A percentile compares a stretch with the other conserved stretches of the same genome.
Evolutionary conservation across 345 rosid genomes (phyloP).

Genomic region (Acer saccharum): DNA sequence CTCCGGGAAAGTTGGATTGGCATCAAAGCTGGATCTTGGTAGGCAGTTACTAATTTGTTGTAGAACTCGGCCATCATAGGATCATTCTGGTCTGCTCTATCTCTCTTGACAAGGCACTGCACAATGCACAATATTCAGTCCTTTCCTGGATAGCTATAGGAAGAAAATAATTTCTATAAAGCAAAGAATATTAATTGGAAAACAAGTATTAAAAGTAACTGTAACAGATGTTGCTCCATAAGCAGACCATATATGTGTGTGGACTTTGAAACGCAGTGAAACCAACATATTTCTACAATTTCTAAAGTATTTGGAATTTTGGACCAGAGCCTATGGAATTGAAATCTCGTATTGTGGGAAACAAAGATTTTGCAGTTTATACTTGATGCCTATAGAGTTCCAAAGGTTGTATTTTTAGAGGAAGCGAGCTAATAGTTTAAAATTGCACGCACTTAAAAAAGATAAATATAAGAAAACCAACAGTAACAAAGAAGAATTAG

Average conservation of each 20-base stretch:
- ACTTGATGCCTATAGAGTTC: not conserved
- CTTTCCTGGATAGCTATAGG: not conserved
- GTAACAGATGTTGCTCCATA: not conserved
- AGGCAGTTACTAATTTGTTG: conserved; percentile 57
- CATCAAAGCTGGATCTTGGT: conserved; percentile 69
- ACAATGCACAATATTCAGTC: conserved; percentile 28
- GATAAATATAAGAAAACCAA: not conserved
- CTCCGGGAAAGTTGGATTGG: conserved; percentile 43
- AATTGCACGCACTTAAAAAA: not conserved
- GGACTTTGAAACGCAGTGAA: not conserved
- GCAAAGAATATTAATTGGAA: not conserved
- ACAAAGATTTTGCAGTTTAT: not conserved
- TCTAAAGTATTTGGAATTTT: not conserved
- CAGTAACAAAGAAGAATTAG: not conserved
- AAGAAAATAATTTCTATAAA: not conserved
- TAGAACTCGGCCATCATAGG: conserved; percentile 61
- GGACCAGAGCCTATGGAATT: not conserved
- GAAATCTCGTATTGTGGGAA: not conserved
- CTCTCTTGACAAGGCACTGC: conserved; percentile 84
- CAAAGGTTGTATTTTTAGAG: not conserved
- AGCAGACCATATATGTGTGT: not conserved
- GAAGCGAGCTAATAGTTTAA: not conserved
- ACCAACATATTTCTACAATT: not conserved
- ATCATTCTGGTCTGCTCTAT: conserved; percentile 61
- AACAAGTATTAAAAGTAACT: not conserved